Base-by-base conservation (phyloP, 1,284 basidiomycete genomes). In the Cryptococcus deneoformans region DNA sequence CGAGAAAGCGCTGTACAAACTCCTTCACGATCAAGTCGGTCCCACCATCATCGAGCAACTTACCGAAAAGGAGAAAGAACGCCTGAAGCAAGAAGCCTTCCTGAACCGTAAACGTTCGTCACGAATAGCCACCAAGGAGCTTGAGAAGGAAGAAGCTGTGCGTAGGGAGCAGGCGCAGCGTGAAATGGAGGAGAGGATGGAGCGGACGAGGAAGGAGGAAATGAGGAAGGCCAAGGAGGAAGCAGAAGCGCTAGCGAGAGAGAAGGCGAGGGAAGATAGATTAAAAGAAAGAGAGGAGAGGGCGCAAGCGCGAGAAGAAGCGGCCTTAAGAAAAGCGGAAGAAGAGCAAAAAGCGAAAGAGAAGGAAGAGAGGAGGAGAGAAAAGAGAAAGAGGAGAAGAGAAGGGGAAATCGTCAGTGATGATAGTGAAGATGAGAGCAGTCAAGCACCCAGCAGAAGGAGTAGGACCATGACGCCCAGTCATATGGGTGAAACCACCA, bases 21-120 rank as follows among this genome's bases (percentile, higher is more conserved):
- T 79, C 52, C 66, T 83, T 44, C 60, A 65, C 9, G 64, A 78
- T 34, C 72, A 79, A 37, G 70, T 82, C 24, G 70, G 78, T 9
- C 81, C 81, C 0, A 71, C 68, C 14, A 75, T 82, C 42, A 72
- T 80, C 38, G 75, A 73, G 20, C 75, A 70, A 5, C 68, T 81
- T 9, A 69, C 76, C 45, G 12, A 60, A 34, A 76, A 76, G 59
- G 75, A 79, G 59, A 65, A 73, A 58, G 72, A 79, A 64, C 63
- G 70, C 0, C 66, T 77, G 11, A 68, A 79, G 52, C 78, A 82
- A 57, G 71, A 76, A 39, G 78, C 78, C 1, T 65, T 80, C 52
- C 72, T 76, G 57, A 79, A 79, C 57, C 77, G 81, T 11, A 82
- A 82, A 67, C 77, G 81, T 29, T 80, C 81, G 24, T 79, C 78